These are phyloP conservation scores for Fraxinus quadrangulata DNA, from an alignment of 257 asterid species.

Conservation along the genomic window DNA sequence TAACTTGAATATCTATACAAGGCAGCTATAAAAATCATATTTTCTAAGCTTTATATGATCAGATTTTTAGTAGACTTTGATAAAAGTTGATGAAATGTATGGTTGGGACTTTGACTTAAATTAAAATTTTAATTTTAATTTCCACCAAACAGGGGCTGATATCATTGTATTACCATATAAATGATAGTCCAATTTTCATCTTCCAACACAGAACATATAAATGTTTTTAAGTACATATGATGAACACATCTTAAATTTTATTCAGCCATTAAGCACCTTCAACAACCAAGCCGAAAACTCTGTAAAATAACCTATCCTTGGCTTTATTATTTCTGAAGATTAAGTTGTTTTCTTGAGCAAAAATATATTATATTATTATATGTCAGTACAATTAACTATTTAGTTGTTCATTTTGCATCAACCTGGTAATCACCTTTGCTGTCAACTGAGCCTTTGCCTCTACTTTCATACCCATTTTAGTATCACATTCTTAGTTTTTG, in stretches of 20 bases:
- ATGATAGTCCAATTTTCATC: neutral
- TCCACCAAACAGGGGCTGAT: neutral
- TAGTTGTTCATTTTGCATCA: neutral
- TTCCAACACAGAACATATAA: neutral
- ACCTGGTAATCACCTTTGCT: neutral
- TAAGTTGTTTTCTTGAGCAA: neutral
- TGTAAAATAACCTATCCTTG: neutral
- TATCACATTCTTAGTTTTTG: neutral
- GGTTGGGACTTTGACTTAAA: too few relatives aligned
- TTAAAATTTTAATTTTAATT: too few relatives aligned
- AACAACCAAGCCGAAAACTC: neutral
- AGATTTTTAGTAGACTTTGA: too few relatives aligned
- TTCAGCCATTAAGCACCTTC: neutral
- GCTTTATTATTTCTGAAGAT: neutral
- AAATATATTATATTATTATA: neutral
- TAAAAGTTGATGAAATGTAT: too few relatives aligned
- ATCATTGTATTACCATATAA: neutral
- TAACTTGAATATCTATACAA: slow-evolving; percentile 1
- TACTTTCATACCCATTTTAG: neutral
- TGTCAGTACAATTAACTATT: neutral
- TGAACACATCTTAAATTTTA: neutral
- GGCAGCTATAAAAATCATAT: neutral
- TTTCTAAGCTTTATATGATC: too few relatives aligned
- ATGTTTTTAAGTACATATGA: neutral
- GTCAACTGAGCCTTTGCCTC: slow-evolving; percentile 8